phyloP scores from a whole-genome alignment of 805 yeast species.

The Hanseniaspora jakobsenii region DNA sequence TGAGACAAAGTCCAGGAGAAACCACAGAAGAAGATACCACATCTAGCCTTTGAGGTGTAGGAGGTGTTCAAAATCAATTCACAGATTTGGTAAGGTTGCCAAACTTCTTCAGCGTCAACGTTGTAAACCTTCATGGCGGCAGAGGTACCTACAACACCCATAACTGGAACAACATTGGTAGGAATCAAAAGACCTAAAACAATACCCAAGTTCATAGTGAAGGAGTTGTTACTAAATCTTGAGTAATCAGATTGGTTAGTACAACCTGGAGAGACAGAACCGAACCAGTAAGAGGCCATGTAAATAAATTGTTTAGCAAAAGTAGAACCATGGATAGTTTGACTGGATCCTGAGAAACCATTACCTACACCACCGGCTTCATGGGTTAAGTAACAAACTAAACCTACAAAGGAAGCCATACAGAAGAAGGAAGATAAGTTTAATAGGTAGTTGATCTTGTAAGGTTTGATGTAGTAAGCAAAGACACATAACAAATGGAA shows the following conservation, averaged over 20 bases:
- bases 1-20: constrained; percentile 31
- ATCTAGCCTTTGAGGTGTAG: constrained; percentile 30
- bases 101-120: constrained; percentile 23
- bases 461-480: constrained; percentile 32
- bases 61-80: constrained; percentile 24
- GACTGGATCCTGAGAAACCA: constrained; percentile 23
- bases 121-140: constrained; percentile 28
- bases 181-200: constrained; percentile 28
- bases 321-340: constrained; percentile 28
- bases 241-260: constrained; percentile 34
- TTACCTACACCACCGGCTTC: constrained; percentile 30
- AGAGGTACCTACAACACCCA: constrained; percentile 35
- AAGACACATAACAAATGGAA: constrained; percentile 32
- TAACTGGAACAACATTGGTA: constrained; percentile 34
- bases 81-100: constrained; percentile 32
- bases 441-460: constrained; percentile 31
- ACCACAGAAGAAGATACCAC: constrained; percentile 33
- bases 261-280: constrained; percentile 33
- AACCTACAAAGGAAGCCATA: constrained; percentile 33
- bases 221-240: constrained; percentile 29
- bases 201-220: constrained; percentile 27
- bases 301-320: constrained; percentile 35
- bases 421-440: constrained; percentile 30
- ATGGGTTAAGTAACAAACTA: constrained; percentile 29
- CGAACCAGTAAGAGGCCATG: constrained; percentile 34